These are phyloP conservation scores for Fragaria nilgerrensis DNA, from an alignment of 306 rosid genomes.

Conservation along the genomic window DNA sequence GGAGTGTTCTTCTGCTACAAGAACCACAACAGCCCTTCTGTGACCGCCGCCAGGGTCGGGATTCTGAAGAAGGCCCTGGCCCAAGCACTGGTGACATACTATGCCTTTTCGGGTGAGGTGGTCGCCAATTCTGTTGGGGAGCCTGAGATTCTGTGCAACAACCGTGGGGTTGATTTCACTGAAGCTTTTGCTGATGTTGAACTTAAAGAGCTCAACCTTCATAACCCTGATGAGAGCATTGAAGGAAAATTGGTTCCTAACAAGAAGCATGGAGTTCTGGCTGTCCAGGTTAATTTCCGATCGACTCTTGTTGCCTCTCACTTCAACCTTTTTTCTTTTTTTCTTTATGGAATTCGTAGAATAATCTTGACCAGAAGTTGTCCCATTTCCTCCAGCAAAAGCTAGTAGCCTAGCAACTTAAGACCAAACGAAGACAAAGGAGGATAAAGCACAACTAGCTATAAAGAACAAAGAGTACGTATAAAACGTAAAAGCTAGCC, in stretches of 20 bases:
- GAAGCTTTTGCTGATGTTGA: conserved; percentile 64
- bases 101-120: conserved; percentile 65
- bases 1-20: conserved; percentile 70
- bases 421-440: not conserved
- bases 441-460: not conserved
- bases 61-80: conserved; percentile 54
- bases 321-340: not conserved
- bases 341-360: not conserved
- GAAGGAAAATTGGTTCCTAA: conserved; percentile 64
- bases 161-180: conserved; percentile 71
- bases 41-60: conserved; percentile 24
- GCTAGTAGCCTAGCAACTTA: not conserved
- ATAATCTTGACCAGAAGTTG: not conserved
- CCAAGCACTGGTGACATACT: conserved; percentile 45
- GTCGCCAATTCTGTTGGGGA: conserved; percentile 46
- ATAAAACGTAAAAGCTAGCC: too few species aligned
- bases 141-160: conserved; percentile 72
- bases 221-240: conserved; percentile 52
- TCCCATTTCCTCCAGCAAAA: not conserved
- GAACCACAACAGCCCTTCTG: not conserved
- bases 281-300: conserved; percentile 52
- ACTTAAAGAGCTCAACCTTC: conserved; percentile 44
- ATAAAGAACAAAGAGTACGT: not conserved
- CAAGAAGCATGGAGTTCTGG: conserved; percentile 65
- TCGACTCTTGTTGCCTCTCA: not conserved